Base-by-base conservation (phyloP, 768 basidiomycete species). In the Tremella fuciformis region DNA sequence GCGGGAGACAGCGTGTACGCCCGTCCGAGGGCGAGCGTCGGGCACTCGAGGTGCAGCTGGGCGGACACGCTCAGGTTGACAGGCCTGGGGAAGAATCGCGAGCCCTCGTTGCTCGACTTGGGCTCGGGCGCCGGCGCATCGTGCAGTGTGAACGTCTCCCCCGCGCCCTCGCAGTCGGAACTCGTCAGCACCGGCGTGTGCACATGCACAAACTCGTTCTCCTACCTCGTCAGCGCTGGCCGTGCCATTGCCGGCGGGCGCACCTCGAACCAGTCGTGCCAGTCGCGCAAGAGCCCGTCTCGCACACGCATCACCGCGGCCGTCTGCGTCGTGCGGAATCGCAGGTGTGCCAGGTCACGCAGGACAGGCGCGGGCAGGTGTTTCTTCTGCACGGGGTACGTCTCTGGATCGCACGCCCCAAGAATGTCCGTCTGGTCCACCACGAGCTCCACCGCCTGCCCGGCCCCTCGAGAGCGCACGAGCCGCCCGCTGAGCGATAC, bases 91-190 rank as follows among this genome's bases (percentile, higher is more conserved):
- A 68, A 69, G 67, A 73, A 70, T 16, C 62, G 40, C 25, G 39
- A 37, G 15, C 51, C 8, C 26, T 54, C 2, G 22, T 46, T 15
- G 22, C n/a, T 18, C 42, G 42, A 46, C 22, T n/a, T 18, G 42
- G n/a, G n/a, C n/a, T 21, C 18, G 4, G 39, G 55, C 38, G 44
- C 21, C 38, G 51, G 24, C 44, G 16, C 44, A 4, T 65, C 58
- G 9, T 40, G 25, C 26, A 94, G 80, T 6, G 83, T 82, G 76
- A 98, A 98, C 1, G 88, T 84, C 77, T 98, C 93, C 18, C 96
- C 94, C 7, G 88, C 93, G 13, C 93, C 96, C 80, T 99, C 96
- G 54, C 92, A 92, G 75, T 99, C 96, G 66, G 85, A 91, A 15
- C 85, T 84, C 0, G 94, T 97, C 21, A 97, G 78, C 47, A 98